A percentile compares a stretch with the other conserved stretches of the same genome.
These are phyloP conservation scores for Neurospora sp. DNA, from an alignment of 495 filamentous ascomycete species.

Conservation along the genomic window DNA sequence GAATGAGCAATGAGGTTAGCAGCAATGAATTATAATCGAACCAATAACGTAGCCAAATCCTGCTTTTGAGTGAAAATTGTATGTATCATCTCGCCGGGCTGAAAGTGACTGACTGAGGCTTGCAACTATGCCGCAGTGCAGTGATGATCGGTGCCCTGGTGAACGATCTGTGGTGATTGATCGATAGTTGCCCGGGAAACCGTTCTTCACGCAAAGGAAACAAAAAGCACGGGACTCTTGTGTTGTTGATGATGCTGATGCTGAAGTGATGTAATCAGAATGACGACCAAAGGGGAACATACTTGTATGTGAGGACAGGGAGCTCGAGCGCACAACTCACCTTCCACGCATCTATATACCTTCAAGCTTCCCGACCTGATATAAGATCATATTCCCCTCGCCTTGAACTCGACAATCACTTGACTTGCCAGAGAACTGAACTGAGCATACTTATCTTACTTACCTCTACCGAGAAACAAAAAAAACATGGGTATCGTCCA, in stretches of 20 bases:
- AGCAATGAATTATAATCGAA: neutral
- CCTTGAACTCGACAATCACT: neutral
- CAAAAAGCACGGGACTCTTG: neutral
- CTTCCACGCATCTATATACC: neutral
- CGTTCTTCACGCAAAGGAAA: neutral
- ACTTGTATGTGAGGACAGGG: neutral
- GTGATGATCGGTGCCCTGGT: too few relatives aligned
- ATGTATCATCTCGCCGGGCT: too few relatives aligned
- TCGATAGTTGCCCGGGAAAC: neutral
- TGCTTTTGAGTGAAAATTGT: neutral
- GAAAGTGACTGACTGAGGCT: neutral
- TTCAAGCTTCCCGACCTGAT: neutral
- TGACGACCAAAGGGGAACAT: neutral
- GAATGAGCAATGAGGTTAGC: neutral
- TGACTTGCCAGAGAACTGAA: neutral
- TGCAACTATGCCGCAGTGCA: too few relatives aligned
- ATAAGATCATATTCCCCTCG: neutral
- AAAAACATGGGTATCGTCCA: slow-evolving; percentile 3
- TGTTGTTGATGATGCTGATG: neutral
- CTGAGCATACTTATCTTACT: neutral
- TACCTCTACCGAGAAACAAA: neutral
- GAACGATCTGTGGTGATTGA: too few relatives aligned
- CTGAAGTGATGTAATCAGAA: neutral
- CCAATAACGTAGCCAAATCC: too few relatives aligned
- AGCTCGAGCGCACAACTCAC: neutral